phyloP scores from a whole-genome alignment of 2,329 filamentous ascomycete species.

The Didymellaceae sp. region DNA sequence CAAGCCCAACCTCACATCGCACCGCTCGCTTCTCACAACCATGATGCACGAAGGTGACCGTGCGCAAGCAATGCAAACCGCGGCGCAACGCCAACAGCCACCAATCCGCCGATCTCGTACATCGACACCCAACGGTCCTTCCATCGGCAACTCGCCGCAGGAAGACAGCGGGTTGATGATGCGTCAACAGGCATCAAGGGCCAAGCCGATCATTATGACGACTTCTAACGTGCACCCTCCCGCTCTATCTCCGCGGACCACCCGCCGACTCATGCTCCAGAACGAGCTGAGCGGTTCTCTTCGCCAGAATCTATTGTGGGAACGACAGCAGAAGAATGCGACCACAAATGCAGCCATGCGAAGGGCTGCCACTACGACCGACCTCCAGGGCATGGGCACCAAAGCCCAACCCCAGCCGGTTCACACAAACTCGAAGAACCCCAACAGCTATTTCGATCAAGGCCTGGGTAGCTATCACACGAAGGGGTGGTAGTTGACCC shows the following conservation, averaged over 20 bases:
- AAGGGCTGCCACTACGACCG: conserved; percentile 66
- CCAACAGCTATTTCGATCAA: conserved; percentile 81
- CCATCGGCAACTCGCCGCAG: conserved; percentile 64
- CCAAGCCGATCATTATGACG: conserved; percentile 81
- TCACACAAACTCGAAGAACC: conserved; percentile 62
- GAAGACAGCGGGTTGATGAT: conserved; percentile 64
- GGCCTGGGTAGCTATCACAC: conserved; percentile 79
- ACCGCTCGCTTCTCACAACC: conserved; percentile 86
- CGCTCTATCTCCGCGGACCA: conserved; percentile 88
- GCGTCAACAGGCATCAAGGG: conserved; percentile 65
- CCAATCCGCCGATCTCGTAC: conserved; percentile 66
- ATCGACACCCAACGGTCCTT: conserved; percentile 72
- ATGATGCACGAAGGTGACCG: conserved; percentile 84
- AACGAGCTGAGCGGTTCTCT: conserved; percentile 94
- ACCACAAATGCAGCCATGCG: conserved; percentile 82
- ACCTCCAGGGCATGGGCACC: conserved; percentile 88
- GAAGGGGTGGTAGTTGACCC: conserved; percentile 74
- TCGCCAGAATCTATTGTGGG: conserved; percentile 89
- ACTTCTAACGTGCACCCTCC: conserved; percentile 73
- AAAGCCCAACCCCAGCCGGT: conserved; percentile 56
- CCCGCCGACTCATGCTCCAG: conserved; percentile 91
- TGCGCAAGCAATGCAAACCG: conserved; percentile 71
- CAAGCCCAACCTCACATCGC: conserved; percentile 80
- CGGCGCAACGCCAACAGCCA: conserved; percentile 64
- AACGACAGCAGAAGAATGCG: conserved; percentile 91